A percentile compares a stretch with the other conserved stretches of the same genome.
phyloP scores from a whole-genome alignment of 2,329 filamentous ascomycete genomes.

The Pseudogymnoascus sp. region DNA sequence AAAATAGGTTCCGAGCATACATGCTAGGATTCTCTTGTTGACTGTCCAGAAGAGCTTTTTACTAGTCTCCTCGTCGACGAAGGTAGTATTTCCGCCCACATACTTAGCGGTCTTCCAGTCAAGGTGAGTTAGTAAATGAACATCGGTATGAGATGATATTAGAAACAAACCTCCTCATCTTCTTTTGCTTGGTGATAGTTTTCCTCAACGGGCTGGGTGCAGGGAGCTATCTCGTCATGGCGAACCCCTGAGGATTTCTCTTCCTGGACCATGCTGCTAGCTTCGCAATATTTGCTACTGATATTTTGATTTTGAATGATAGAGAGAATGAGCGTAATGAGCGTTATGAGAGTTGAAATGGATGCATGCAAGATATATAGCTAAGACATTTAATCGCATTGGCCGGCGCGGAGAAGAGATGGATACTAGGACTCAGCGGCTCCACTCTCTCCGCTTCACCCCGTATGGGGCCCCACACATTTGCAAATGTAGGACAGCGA shows the following conservation, averaged over 20 bases:
- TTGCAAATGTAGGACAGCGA: neutral
- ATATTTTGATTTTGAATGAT: neutral
- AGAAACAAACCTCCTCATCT: neutral
- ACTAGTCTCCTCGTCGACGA: constrained; percentile 41
- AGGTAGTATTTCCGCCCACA: constrained; percentile 5
- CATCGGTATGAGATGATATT: neutral
- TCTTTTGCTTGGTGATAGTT: neutral
- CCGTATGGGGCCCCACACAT: neutral
- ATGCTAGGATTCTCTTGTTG: constrained; percentile 41
- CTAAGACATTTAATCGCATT: neutral
- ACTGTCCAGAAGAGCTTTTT: constrained; percentile 38
- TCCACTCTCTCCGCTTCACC: neutral
- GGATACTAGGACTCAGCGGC: neutral
- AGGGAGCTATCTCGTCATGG: constrained; percentile 5
- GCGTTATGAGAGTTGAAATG: neutral
- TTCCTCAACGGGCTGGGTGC: neutral
- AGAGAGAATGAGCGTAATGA: neutral
- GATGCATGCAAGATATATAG: neutral
- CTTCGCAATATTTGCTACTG: neutral
- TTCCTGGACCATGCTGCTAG: neutral
- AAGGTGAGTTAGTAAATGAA: neutral
- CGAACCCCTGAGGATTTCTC: neutral
- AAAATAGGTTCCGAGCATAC: constrained; percentile 43
- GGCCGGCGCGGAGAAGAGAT: neutral
- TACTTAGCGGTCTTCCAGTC: constrained; percentile 12